These are phyloP conservation scores for Phellopilus nigrolimitatus DNA, from an alignment of 1,284 basidiomycete genomes.

Conservation along the genomic window DNA sequence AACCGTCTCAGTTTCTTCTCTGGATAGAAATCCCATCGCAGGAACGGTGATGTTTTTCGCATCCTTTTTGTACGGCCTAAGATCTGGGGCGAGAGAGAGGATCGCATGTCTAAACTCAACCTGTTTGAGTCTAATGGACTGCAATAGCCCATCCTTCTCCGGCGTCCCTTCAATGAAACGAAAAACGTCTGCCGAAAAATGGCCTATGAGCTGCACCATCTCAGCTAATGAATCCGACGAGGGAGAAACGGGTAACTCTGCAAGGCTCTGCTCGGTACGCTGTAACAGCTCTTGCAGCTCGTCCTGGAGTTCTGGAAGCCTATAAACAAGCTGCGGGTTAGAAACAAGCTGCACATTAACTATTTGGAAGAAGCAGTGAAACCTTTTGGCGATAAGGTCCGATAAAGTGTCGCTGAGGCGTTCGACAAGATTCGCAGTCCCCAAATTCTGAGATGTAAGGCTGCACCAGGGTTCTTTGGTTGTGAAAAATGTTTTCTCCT, in stretches of 20 bases:
- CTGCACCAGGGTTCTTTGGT: slow-evolving; percentile 50
- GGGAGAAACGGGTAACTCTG: slow-evolving; percentile 45
- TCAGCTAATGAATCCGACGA: slow-evolving; percentile 53
- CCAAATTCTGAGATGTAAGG: slow-evolving; percentile 45
- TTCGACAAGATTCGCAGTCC: slow-evolving; percentile 51
- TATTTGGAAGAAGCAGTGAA: too few relatives aligned
- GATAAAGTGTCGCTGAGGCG: slow-evolving; percentile 52
- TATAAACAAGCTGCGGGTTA: slow-evolving; percentile 26
- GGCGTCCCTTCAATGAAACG: slow-evolving; percentile 49
- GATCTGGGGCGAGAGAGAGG: slow-evolving; percentile 47
- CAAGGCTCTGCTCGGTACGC: slow-evolving; percentile 34
- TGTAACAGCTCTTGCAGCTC: slow-evolving; percentile 43
- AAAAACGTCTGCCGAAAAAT: slow-evolving; percentile 42
- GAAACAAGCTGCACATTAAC: slow-evolving; percentile 22
- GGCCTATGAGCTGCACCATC: slow-evolving; percentile 42
- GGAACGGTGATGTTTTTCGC: not conserved
- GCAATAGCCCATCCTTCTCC: slow-evolving; percentile 44
- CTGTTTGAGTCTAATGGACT: slow-evolving; percentile 47
- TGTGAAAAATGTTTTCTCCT: slow-evolving; percentile 68
- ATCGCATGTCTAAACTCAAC: slow-evolving; percentile 44
- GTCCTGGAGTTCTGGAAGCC: slow-evolving; percentile 57
- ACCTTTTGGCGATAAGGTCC: slow-evolving; percentile 52
- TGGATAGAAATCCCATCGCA: slow-evolving; percentile 5
- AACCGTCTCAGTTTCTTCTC: slow-evolving; percentile 8
- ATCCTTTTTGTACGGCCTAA: slow-evolving; percentile 31